Conservation (phyloP, 2,329 filamentous ascomycete genomes). For the Emericellopsis cladophorae region DNA sequence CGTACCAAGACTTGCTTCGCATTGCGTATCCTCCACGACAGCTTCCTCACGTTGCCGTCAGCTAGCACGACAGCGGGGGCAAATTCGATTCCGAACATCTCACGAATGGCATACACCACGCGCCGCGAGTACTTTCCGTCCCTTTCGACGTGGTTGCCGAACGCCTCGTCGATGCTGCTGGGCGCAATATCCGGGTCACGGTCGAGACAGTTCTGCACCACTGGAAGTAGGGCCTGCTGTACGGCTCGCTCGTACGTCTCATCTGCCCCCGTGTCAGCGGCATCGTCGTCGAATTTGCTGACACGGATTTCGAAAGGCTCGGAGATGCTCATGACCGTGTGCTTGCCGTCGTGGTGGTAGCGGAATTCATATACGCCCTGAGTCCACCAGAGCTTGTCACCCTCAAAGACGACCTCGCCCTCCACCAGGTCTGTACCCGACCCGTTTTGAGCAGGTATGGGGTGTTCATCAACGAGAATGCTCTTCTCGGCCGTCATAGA, state of each 20-base stretch:
- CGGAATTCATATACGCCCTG: conserved; percentile 94
- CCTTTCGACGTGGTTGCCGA: conserved; percentile 73
- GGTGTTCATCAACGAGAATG: conserved; percentile 57
- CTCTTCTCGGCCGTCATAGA: conserved; percentile 62
- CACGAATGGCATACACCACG: conserved; percentile 85
- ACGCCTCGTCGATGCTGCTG: conserved; percentile 63
- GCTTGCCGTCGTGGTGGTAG: conserved; percentile 86
- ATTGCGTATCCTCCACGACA: conserved; percentile 91
- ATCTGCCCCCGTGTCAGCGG: conserved; percentile 46
- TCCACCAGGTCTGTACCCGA: conserved; percentile 47
- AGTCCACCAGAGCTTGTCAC: conserved; percentile 96
- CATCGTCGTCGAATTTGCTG: conserved; percentile 64
- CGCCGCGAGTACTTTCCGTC: conserved; percentile 81
- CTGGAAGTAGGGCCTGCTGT: conserved; percentile 64
- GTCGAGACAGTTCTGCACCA: conserved; percentile 88
- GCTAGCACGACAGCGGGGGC: conserved; percentile 84
- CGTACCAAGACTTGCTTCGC: conserved; percentile 88
- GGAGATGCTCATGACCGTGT: conserved; percentile 89
- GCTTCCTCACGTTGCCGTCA: conserved; percentile 78
- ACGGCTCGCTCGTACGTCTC: conserved; percentile 54
- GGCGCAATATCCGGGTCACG: conserved; percentile 85
- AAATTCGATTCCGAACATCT: conserved; percentile 97
- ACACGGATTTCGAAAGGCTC: conserved; percentile 87
- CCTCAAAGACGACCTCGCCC: conserved; percentile 77
- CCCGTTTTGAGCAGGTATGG: conserved; percentile 36